Percentiles rank a stretch among this genome's conserved stretches.
Evolutionary conservation across 1,284 basidiomycete genomes (phyloP).

Genomic region (Rugosomyces carneus): DNA sequence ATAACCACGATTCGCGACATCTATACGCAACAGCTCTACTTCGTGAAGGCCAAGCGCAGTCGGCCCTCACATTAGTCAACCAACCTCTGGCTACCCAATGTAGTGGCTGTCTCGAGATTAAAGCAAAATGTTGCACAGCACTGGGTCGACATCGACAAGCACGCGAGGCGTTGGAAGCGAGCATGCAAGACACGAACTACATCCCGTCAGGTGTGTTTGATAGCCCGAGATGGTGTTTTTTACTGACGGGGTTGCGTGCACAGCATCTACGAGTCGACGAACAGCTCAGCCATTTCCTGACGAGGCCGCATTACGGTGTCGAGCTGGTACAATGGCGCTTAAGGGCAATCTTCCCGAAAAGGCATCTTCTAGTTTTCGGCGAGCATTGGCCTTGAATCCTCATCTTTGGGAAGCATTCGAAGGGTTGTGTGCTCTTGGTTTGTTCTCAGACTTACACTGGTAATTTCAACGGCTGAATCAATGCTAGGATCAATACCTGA

Average conservation of each 20-base stretch:
- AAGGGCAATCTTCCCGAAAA: slow-evolving; percentile 71
- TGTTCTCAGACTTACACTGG: slow-evolving; percentile 21
- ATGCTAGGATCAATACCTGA: slow-evolving; percentile 56
- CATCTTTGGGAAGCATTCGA: slow-evolving; percentile 94
- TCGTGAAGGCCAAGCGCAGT: slow-evolving; percentile 68
- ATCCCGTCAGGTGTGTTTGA: slow-evolving; percentile 47
- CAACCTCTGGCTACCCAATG: slow-evolving; percentile 53
- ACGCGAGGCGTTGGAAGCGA: slow-evolving; percentile 61
- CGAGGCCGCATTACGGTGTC: slow-evolving; percentile 61
- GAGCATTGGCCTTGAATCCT: slow-evolving; percentile 71
- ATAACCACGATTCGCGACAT: slow-evolving; percentile 78
- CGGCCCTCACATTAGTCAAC: slow-evolving; percentile 69
- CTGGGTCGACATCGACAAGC: slow-evolving; percentile 70
- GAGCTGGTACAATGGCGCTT: slow-evolving; percentile 62
- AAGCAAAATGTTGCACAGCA: slow-evolving; percentile 68
- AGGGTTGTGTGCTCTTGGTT: slow-evolving; percentile 80
- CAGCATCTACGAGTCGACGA: slow-evolving; percentile 48
- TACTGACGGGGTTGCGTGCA: slow-evolving; percentile 14
- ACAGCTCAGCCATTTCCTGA: slow-evolving; percentile 52
- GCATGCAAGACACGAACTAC: slow-evolving; percentile 45
- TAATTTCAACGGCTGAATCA: slow-evolving; percentile 15
- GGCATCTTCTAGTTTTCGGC: slow-evolving; percentile 66
- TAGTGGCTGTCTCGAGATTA: slow-evolving; percentile 72
- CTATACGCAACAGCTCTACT: slow-evolving; percentile 78
- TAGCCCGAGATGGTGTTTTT: slow-evolving; percentile 9